Evolutionary conservation across 106 monocot genomes (phyloP).

Genomic region (Allium sativum): DNA sequence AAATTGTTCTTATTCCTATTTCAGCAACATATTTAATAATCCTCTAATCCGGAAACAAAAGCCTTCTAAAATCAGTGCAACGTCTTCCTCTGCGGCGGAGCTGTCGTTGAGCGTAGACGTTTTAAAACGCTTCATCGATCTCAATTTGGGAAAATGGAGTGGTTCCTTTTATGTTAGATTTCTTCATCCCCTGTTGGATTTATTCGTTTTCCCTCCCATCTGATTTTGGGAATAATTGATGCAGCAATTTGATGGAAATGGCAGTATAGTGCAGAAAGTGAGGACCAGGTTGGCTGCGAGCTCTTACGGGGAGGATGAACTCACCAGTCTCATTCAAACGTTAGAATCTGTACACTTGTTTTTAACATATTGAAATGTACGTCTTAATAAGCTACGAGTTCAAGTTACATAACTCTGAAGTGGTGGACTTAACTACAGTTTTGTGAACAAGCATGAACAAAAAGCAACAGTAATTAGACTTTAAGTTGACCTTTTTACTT

Average conservation of each 20-base stretch:
- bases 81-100: not conserved
- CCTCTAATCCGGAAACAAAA: too few relatives aligned
- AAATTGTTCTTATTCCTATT: too few relatives aligned
- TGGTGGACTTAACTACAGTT: too few relatives aligned
- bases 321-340: slow-evolving; percentile 93
- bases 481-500: too few relatives aligned
- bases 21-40: too few relatives aligned
- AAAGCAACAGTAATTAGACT: too few relatives aligned
- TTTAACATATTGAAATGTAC: too few relatives aligned
- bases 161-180: slow-evolving; percentile 70
- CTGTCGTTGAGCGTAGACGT: slow-evolving; percentile 35
- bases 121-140: slow-evolving; percentile 45
- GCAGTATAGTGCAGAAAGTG: slow-evolving; percentile 55
- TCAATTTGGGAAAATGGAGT: slow-evolving; percentile 78
- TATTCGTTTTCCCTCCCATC: not conserved
- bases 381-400: too few relatives aligned
- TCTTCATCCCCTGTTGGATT: not conserved
- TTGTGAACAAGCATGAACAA: too few relatives aligned
- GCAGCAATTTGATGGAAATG: slow-evolving; percentile 86
- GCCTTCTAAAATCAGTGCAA: too few relatives aligned
- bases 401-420: too few relatives aligned
- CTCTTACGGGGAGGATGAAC: slow-evolving; percentile 84
- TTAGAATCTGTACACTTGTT: slow-evolving; percentile 11
- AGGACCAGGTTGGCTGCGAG: slow-evolving; percentile 73
- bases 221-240: slow-evolving; percentile 6